Conservation (phyloP, 768 basidiomycete species). For the Trametes elegans region DNA sequence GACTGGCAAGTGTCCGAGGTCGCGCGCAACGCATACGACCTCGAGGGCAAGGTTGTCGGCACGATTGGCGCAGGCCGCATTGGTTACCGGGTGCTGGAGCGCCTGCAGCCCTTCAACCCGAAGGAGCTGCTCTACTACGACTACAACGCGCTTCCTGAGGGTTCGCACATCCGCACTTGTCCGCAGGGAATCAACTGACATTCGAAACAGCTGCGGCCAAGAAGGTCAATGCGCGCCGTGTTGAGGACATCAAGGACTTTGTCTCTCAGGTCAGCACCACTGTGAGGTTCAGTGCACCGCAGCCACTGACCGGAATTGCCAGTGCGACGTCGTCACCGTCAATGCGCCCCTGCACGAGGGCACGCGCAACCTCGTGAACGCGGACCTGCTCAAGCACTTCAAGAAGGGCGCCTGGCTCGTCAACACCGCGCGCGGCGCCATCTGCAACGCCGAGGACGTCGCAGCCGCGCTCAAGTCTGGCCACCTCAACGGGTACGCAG, state of each 20-base stretch:
- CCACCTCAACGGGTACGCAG: constrained; percentile 56
- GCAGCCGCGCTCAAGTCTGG: constrained; percentile 73
- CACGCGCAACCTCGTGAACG: constrained; percentile 78
- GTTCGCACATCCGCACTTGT: too few relatives aligned
- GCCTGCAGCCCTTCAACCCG: constrained; percentile 78
- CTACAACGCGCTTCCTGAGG: constrained; percentile 65
- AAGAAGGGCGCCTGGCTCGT: constrained; percentile 92
- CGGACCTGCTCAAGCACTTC: constrained; percentile 80
- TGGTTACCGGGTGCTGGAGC: constrained; percentile 83
- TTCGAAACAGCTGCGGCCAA: too few relatives aligned
- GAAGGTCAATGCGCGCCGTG: constrained; percentile 67
- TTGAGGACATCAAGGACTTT: constrained; percentile 74
- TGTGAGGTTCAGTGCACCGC: too few relatives aligned
- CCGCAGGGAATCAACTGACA: too few relatives aligned
- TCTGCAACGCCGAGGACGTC: constrained; percentile 81
- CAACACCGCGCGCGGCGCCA: constrained; percentile 91
- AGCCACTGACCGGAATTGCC: neutral
- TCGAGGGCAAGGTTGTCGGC: constrained; percentile 89
- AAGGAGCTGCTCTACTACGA: constrained; percentile 92
- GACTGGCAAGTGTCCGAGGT: constrained; percentile 86
- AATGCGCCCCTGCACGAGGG: constrained; percentile 88
- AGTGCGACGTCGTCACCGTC: constrained; percentile 77
- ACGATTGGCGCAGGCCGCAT: constrained; percentile 85
- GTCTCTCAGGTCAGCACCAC: constrained; percentile 20
- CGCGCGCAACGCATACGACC: constrained; percentile 81